Percentiles rank a stretch among this genome's conserved stretches.
Conservation (phyloP, 169 alveolate genomes). For the Eimeria sp. region DNA sequence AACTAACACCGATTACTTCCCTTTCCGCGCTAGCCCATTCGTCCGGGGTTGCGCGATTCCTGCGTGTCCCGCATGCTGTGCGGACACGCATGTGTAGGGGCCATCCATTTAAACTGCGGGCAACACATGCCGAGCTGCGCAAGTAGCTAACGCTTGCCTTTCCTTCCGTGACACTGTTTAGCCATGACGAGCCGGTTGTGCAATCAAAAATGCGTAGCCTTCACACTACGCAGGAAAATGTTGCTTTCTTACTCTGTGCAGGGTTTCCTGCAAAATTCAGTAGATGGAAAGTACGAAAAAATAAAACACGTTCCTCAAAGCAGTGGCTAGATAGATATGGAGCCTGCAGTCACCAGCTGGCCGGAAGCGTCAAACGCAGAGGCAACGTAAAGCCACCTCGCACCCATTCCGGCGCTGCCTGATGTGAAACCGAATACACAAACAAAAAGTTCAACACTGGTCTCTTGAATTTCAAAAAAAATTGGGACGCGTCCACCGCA, state of each 20-base stretch:
- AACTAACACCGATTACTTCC: neutral
- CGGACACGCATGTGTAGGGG: neutral
- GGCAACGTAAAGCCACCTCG: neutral
- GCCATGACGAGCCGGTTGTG: neutral
- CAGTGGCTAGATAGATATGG: neutral
- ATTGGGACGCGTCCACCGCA: constrained; percentile 7
- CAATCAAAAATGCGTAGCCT: neutral
- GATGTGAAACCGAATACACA: neutral
- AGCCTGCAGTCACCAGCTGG: neutral
- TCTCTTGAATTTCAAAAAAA: neutral
- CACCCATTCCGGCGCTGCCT: neutral
- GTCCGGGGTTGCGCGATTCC: constrained; percentile 4
- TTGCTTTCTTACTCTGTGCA: neutral
- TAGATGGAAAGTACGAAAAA: neutral
- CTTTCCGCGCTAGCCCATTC: neutral
- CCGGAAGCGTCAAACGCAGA: neutral
- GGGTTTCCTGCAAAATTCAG: neutral
- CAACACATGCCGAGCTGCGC: neutral
- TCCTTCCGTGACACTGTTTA: neutral
- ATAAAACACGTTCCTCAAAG: neutral
- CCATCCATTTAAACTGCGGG: neutral
- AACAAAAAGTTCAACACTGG: neutral
- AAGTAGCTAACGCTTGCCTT: neutral
- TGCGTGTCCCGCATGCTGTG: neutral
- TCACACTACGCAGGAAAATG: neutral